A percentile compares a stretch with the other conserved stretches of the same genome.
These are phyloP conservation scores for Berkeleyomyces rouxiae DNA, from an alignment of 2,329 filamentous ascomycete species.

Conservation along the genomic window DNA sequence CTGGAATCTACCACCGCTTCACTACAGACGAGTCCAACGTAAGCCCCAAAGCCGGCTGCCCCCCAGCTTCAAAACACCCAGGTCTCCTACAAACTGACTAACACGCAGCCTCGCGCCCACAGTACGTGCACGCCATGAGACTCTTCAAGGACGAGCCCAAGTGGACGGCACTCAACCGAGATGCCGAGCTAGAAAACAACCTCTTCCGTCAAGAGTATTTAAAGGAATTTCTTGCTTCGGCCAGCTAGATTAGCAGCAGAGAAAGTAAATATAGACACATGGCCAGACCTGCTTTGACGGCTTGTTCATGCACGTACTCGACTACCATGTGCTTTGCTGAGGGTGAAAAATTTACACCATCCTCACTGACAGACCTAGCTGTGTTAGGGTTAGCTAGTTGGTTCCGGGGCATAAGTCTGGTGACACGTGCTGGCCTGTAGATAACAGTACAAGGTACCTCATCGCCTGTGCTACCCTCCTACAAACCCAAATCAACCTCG, in stretches of 20 bases:
- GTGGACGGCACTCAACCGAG: conserved; percentile 86
- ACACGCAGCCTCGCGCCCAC: not conserved
- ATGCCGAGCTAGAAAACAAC: conserved; percentile 61
- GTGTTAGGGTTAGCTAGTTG: not conserved
- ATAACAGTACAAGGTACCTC: not conserved
- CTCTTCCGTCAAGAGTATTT: conserved; percentile 65
- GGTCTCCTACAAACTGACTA: not conserved
- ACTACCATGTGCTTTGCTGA: no score
- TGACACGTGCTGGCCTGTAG: not conserved
- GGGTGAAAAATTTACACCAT: not conserved
- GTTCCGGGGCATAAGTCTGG: not conserved
- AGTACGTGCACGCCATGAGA: conserved; percentile 93
- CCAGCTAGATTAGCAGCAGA: conserved; percentile 4
- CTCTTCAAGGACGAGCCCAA: conserved; percentile 97
- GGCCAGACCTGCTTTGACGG: no score
- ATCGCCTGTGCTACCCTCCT: not conserved
- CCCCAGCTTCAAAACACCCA: not conserved
- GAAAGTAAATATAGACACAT: not conserved
- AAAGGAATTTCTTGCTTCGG: conserved; percentile 6
- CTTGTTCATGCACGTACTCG: no score
- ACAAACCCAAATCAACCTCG: not conserved
- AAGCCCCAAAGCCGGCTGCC: conserved; percentile 25
- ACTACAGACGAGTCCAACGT: conserved; percentile 87
- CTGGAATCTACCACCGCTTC: conserved; percentile 94
- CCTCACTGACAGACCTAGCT: not conserved